These are phyloP conservation scores for Naganishia antarctica DNA, from an alignment of 768 basidiomycete genomes.

Conservation along the genomic window DNA sequence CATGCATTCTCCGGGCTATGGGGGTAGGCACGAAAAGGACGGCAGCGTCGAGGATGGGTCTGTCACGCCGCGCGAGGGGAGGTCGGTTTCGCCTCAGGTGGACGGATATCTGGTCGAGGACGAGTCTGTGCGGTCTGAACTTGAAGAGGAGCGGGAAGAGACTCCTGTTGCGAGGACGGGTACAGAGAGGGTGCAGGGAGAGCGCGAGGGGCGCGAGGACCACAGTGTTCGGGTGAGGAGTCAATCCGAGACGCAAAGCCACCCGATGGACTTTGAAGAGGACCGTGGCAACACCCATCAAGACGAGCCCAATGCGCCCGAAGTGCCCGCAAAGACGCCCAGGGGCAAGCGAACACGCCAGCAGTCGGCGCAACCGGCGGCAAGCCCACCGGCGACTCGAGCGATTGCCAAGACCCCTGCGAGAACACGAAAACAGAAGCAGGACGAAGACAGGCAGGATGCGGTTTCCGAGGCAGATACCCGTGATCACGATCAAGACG, in stretches of 20 bases:
- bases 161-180: conserved; percentile 4
- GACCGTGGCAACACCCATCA: background rate
- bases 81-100: background rate
- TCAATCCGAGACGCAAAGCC: background rate
- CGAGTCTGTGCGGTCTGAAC: background rate
- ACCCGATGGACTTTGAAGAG: background rate
- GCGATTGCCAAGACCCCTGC: conserved; percentile 2
- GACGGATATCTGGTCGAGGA: background rate
- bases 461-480: too few species aligned
- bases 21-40: background rate
- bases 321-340: conserved; percentile 1
- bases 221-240: background rate
- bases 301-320: background rate
- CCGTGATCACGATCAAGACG: too few species aligned
- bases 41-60: background rate
- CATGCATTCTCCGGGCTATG: background rate
- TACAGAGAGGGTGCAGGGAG: too few species aligned
- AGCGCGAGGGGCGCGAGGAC: background rate
- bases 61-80: background rate
- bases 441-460: background rate
- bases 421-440: conserved; percentile 7
- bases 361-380: background rate
- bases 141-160: background rate
- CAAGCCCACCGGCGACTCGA: background rate
- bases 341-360: background rate